Conservation (phyloP, 2,329 filamentous ascomycete species). For the Aspergillus transmontanensis region DNA sequence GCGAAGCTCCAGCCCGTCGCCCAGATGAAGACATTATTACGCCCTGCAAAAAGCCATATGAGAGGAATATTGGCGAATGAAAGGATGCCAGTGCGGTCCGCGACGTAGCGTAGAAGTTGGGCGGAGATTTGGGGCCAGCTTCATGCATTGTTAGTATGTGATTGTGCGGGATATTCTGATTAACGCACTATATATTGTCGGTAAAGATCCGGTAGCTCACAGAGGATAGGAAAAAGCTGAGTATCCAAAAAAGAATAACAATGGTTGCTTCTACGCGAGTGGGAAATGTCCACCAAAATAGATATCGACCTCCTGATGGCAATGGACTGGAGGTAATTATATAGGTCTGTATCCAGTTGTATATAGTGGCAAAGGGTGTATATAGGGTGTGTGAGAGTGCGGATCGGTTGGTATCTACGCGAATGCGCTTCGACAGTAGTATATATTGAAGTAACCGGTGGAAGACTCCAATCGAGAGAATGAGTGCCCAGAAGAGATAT, state of each 20-base stretch:
- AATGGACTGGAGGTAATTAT: slow-evolving; percentile 49
- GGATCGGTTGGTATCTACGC: not conserved
- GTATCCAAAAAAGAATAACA: slow-evolving; percentile 46
- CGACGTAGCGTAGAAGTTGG: slow-evolving; percentile 58
- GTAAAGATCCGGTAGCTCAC: slow-evolving; percentile 49
- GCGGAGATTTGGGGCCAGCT: slow-evolving; percentile 31
- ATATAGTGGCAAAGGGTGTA: slow-evolving; percentile 11
- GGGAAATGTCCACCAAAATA: slow-evolving; percentile 51
- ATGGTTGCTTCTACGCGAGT: slow-evolving; percentile 51
- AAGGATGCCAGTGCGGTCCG: slow-evolving; percentile 66
- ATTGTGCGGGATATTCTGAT: not conserved
- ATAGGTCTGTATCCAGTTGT: slow-evolving; percentile 40
- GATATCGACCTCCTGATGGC: slow-evolving; percentile 42
- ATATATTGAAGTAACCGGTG: slow-evolving; percentile 31
- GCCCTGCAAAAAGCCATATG: slow-evolving; percentile 67
- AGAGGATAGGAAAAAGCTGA: slow-evolving; percentile 48
- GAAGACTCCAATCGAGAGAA: slow-evolving; percentile 38
- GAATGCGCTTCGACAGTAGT: slow-evolving; percentile 14
- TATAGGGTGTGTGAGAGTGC: slow-evolving; percentile 1
- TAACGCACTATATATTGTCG: slow-evolving; percentile 51
- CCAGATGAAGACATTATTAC: slow-evolving; percentile 69
- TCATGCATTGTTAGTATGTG: slow-evolving; percentile 8
- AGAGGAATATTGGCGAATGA: slow-evolving; percentile 65
- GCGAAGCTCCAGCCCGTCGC: slow-evolving; percentile 69
- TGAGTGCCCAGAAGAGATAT: slow-evolving; percentile 44